Conservation (phyloP, 345 rosid species). For the Camelina neglecta region DNA sequence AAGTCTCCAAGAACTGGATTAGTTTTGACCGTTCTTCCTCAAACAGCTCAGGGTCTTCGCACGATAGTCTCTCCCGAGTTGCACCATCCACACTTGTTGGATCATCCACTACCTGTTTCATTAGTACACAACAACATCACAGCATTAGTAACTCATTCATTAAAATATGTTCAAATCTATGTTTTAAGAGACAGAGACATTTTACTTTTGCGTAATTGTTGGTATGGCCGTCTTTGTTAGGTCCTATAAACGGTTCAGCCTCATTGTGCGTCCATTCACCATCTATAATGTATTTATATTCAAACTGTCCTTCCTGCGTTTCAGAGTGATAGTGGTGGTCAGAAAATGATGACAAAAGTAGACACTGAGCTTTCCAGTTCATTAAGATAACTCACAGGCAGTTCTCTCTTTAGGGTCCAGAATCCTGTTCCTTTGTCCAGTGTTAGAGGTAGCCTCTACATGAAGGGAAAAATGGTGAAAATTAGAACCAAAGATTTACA, state of each 20-base stretch:
- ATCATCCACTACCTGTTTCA: slow-evolving; percentile 59
- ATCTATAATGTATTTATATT: slow-evolving; percentile 87
- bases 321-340: neutral
- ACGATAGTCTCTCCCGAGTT: slow-evolving; percentile 56
- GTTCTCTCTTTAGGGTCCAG: slow-evolving; percentile 74
- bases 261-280: slow-evolving; percentile 78
- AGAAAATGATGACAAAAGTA: neutral
- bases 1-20: slow-evolving; percentile 65
- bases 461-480: slow-evolving; percentile 2
- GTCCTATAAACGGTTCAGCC: slow-evolving; percentile 59
- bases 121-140: slow-evolving; percentile 7
- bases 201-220: slow-evolving; percentile 78
- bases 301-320: slow-evolving; percentile 88
- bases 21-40: slow-evolving; percentile 61
- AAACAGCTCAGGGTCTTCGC: slow-evolving; percentile 66
- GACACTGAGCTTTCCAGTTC: neutral
- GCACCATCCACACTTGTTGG: slow-evolving; percentile 47
- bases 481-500: neutral
- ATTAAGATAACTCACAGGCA: slow-evolving; percentile 59
- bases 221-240: slow-evolving; percentile 81
- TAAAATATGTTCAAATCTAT: neutral
- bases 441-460: slow-evolving; percentile 75
- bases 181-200: slow-evolving; percentile 8
- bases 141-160: neutral
- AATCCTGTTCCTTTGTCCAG: slow-evolving; percentile 57